Evolutionary conservation across 495 filamentous ascomycete genomes (phyloP).

Genomic region (Hyaloscypha bicolor): DNA sequence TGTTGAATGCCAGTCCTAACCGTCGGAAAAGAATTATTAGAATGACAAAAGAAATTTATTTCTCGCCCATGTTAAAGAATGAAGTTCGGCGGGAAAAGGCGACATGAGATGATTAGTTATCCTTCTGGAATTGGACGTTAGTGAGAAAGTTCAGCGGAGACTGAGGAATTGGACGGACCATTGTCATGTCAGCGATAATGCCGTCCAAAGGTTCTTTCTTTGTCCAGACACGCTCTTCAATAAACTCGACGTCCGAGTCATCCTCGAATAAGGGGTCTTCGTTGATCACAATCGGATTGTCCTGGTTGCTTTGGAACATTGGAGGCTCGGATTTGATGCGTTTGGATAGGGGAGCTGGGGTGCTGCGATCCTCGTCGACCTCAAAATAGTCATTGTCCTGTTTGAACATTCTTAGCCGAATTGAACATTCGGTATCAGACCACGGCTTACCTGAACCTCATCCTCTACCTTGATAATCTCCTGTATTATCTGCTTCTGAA

Average conservation of each 20-base stretch:
- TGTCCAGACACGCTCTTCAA: not conserved
- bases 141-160: not conserved
- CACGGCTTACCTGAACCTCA: not conserved
- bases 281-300: not conserved
- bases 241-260: not conserved
- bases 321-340: not conserved
- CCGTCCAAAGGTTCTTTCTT: not conserved
- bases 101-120: not conserved
- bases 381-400: not conserved
- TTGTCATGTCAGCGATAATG: not conserved
- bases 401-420: not conserved
- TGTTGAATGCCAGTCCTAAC: not conserved
- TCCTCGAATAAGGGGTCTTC: not conserved
- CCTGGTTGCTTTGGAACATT: not conserved
- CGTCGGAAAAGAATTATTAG: not conserved
- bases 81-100: not conserved
- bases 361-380: not conserved
- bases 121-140: not conserved
- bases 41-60: not conserved
- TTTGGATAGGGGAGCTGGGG: not conserved
- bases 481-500: no score
- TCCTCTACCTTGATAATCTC: not conserved
- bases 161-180: not conserved
- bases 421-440: not conserved
- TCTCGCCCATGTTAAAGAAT: not conserved